phyloP scores from a whole-genome alignment of 371 early-diverging fungal genomes.

The Mortierella sp. region DNA sequence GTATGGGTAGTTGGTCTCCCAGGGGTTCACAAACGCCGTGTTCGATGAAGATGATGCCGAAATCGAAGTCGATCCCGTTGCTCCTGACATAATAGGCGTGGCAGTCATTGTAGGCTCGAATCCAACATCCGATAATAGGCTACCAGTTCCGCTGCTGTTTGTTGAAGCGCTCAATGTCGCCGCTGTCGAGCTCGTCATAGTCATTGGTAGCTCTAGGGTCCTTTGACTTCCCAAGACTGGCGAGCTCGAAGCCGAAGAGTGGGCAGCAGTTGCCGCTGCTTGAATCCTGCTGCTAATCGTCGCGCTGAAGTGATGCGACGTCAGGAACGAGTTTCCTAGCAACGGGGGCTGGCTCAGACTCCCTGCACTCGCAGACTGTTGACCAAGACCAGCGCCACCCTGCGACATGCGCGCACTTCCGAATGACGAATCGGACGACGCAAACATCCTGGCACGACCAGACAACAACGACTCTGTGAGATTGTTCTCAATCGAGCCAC shows the following conservation, averaged over 20 bases:
- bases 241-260: slow-evolving; percentile 16
- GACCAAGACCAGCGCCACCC: not conserved
- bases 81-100: not conserved
- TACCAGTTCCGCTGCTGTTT: not conserved
- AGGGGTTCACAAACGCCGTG: slow-evolving; percentile 50
- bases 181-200: not conserved
- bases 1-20: slow-evolving; percentile 35
- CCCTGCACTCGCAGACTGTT: not conserved
- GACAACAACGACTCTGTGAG: slow-evolving; percentile 51
- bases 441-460: slow-evolving; percentile 51
- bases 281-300: slow-evolving; percentile 10
- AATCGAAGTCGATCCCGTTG: not conserved
- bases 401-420: not conserved
- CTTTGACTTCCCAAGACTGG: slow-evolving; percentile 11
- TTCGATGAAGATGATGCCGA: not conserved
- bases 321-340: slow-evolving; percentile 5
- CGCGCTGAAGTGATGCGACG: slow-evolving; percentile 17
- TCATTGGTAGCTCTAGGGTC: not conserved
- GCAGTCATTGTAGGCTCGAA: not conserved
- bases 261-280: not conserved
- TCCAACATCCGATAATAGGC: not conserved
- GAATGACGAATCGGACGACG: slow-evolving; percentile 3
- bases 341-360: not conserved
- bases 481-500: slow-evolving; percentile 51
- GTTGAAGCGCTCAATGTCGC: not conserved